A percentile compares a stretch with the other conserved stretches of the same genome.
Conservation (phyloP, 2,329 filamentous ascomycete genomes). For the Ophiocordyceps robertsii region DNA sequence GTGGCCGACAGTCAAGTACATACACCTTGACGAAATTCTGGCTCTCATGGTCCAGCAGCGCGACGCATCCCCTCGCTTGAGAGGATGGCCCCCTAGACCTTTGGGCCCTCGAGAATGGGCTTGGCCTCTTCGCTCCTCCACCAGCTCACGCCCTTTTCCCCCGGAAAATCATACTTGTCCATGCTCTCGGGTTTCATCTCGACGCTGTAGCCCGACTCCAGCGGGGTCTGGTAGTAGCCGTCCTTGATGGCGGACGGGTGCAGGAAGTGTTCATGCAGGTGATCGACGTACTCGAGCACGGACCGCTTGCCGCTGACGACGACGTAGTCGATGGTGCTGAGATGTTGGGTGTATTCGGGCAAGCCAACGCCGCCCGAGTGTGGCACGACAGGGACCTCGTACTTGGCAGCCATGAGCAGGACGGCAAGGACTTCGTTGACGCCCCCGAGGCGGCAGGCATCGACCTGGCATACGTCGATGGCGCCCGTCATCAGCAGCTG, state of each 20-base stretch:
- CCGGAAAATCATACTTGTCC: conserved; percentile 66
- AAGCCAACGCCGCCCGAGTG: conserved; percentile 83
- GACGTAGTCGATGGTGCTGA: conserved; percentile 88
- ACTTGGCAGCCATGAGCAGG: conserved; percentile 70
- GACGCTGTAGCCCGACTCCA: conserved; percentile 74
- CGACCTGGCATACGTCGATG: conserved; percentile 80
- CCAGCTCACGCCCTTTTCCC: conserved; percentile 67
- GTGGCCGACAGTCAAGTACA: no score
- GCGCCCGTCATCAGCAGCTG: conserved; percentile 69
- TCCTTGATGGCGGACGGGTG: conserved; percentile 69
- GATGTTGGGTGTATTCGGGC: conserved; percentile 86
- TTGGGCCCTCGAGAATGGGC: conserved; percentile 52
- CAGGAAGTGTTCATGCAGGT: conserved; percentile 86
- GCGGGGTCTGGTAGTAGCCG: conserved; percentile 79
- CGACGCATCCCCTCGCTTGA: no score
- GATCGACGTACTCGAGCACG: conserved; percentile 83
- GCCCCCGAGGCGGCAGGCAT: conserved; percentile 78
- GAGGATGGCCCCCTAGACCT: conserved; percentile 29
- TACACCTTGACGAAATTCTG: no score
- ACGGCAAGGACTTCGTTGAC: conserved; percentile 91
- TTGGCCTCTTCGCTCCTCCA: conserved; percentile 74
- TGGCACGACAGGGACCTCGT: conserved; percentile 69
- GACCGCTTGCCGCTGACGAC: conserved; percentile 69
- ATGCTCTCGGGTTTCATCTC: conserved; percentile 88
- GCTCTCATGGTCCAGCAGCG: no score